Percentiles rank a stretch among this genome's conserved stretches.
Evolutionary conservation across 345 rosid genomes (phyloP).

Genomic region (Erucastrum elatum): DNA sequence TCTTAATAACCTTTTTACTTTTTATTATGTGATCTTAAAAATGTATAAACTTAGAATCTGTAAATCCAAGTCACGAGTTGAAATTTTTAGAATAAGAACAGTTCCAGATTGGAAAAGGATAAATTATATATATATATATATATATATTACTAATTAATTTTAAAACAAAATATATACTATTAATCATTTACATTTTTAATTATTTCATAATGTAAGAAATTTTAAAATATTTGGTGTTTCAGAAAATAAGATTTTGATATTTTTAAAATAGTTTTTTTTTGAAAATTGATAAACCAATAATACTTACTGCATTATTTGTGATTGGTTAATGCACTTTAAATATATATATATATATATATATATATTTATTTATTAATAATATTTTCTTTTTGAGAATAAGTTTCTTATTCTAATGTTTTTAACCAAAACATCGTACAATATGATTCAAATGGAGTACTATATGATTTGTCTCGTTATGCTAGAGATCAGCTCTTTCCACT

Average conservation of each 20-base stretch:
- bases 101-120: not conserved
- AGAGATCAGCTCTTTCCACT: not conserved
- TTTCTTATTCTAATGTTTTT: too few species aligned
- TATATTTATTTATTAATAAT: too few species aligned
- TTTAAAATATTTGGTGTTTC: not conserved
- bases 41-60: too few species aligned
- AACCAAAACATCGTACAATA: not conserved
- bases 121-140: too few species aligned
- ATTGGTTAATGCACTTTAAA: not conserved
- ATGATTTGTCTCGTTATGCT: not conserved
- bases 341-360: too few species aligned
- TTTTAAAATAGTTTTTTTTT: too few species aligned
- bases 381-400: too few species aligned
- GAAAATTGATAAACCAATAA: not conserved
- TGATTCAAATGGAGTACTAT: not conserved
- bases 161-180: not conserved
- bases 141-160: too few species aligned
- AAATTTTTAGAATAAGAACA: not conserved
- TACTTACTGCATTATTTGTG: not conserved
- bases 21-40: too few species aligned
- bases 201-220: not conserved
- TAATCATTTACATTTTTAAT: too few species aligned
- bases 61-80: too few species aligned
- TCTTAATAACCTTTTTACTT: too few species aligned
- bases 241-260: not conserved